These are phyloP conservation scores for Paramecium sonneborni DNA, from an alignment of 73 alveolate genomes.

Conservation along the genomic window DNA sequence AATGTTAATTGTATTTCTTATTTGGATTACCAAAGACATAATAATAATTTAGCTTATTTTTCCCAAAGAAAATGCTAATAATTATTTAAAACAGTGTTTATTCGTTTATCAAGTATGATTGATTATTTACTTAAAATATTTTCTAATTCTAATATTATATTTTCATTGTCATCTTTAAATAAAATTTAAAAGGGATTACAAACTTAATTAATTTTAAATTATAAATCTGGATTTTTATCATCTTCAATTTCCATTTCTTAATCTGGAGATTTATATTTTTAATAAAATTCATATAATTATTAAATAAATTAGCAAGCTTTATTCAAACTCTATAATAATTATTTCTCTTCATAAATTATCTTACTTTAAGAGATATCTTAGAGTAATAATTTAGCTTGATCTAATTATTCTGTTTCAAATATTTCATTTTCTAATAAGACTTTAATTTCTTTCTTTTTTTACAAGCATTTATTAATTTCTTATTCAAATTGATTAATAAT, in stretches of 20 bases:
- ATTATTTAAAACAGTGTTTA: background rate
- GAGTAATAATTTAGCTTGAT: background rate
- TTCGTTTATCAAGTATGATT: slow-evolving; percentile 18
- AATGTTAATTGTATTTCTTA: background rate
- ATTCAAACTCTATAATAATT: background rate
- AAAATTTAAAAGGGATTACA: background rate
- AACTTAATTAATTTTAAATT: slow-evolving; percentile 18
- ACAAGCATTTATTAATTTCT: background rate
- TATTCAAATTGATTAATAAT: background rate
- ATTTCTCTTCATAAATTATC: background rate
- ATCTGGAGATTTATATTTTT: slow-evolving; percentile 16
- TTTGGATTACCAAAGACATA: background rate
- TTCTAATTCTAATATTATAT: background rate
- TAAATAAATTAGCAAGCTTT: background rate
- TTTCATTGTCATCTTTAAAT: slow-evolving; percentile 1
- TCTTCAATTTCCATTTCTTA: slow-evolving; percentile 41
- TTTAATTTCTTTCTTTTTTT: background rate
- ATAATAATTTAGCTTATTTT: background rate
- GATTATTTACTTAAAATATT: background rate
- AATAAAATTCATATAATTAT: slow-evolving; percentile 8
- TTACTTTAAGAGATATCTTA: background rate
- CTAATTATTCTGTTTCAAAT: background rate
- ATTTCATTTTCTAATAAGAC: background rate
- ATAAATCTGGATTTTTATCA: slow-evolving; percentile 37
- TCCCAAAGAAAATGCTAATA: background rate